A percentile compares a stretch with the other conserved stretches of the same genome.
phyloP scores from a whole-genome alignment of 1,284 basidiomycete species.

The Anthracocystis setariae region DNA sequence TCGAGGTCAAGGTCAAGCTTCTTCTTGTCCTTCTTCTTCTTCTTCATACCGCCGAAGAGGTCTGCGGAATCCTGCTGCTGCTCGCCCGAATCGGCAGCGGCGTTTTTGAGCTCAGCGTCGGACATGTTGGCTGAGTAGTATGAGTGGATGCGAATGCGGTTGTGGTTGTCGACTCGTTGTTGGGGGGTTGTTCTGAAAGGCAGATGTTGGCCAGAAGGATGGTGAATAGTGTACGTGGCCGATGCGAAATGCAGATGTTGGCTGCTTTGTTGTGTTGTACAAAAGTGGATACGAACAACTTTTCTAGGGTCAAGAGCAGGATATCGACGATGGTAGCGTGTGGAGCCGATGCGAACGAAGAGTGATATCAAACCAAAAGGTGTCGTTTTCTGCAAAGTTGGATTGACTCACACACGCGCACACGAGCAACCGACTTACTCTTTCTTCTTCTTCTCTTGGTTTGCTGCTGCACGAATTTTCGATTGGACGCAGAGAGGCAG shows the following conservation, averaged over 20 bases:
- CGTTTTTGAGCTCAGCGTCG: slow-evolving; percentile 29
- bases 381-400: neutral
- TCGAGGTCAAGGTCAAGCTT: slow-evolving; percentile 78
- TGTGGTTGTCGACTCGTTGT: neutral
- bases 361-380: neutral
- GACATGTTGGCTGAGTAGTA: slow-evolving; percentile 18
- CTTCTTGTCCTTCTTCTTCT: slow-evolving; percentile 88
- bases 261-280: too few relatives aligned
- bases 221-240: neutral
- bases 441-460: too few relatives aligned
- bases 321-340: neutral
- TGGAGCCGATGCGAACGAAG: neutral
- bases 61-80: slow-evolving; percentile 76
- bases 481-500: slow-evolving; percentile 1
- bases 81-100: slow-evolving; percentile 19
- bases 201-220: neutral
- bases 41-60: slow-evolving; percentile 88
- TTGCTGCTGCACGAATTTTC: neutral
- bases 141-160: neutral
- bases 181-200: neutral
- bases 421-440: neutral
- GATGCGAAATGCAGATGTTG: too few relatives aligned
- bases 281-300: neutral
- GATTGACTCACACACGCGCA: slow-evolving; percentile 1
- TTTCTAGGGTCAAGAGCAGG: neutral